A percentile compares a stretch with the other conserved stretches of the same genome.
Evolutionary conservation across 352 stramenopile genomes (phyloP).

Genomic region (Phytophthora fragariaefolia): DNA sequence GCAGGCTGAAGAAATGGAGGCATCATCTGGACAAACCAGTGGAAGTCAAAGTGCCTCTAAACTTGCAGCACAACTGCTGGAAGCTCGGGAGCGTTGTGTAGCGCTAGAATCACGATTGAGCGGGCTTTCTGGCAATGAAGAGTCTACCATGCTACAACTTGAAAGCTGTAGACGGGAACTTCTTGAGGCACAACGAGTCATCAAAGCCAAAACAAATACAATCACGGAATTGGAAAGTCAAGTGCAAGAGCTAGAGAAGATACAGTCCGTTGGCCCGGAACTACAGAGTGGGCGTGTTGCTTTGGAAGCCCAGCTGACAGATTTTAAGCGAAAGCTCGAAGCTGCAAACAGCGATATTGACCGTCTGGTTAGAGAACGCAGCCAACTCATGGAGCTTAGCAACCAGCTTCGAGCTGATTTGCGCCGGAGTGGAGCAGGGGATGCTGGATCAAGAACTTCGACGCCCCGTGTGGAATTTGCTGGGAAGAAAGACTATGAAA

Average conservation of each 20-base stretch:
- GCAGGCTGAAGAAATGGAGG: conserved; percentile 45
- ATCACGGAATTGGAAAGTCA: conserved; percentile 55
- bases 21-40: conserved; percentile 10
- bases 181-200: conserved; percentile 41
- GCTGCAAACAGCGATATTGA: conserved; percentile 65
- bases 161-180: conserved; percentile 55
- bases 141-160: conserved; percentile 32
- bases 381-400: conserved; percentile 82
- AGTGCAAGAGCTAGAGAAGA: conserved; percentile 32
- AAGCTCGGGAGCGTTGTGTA: conserved; percentile 50
- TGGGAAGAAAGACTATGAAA: conserved; percentile 77
- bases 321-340: conserved; percentile 53
- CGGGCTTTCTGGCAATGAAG: conserved; percentile 14
- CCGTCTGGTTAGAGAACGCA: conserved; percentile 67
- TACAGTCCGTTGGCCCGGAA: conserved; percentile 1
- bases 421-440: conserved; percentile 44
- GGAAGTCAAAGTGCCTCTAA: conserved; percentile 24
- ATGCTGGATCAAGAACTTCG: conserved; percentile 17
- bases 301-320: conserved; percentile 39
- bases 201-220: conserved; percentile 51
- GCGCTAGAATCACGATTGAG: conserved; percentile 50
- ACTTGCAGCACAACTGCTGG: conserved; percentile 35
- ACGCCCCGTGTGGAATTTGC: conserved; percentile 46
- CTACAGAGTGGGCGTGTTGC: conserved; percentile 35
- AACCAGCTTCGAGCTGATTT: conserved; percentile 78